Conservation (phyloP, 192 early-diverging fungal species). For the Coemansia sp. region DNA sequence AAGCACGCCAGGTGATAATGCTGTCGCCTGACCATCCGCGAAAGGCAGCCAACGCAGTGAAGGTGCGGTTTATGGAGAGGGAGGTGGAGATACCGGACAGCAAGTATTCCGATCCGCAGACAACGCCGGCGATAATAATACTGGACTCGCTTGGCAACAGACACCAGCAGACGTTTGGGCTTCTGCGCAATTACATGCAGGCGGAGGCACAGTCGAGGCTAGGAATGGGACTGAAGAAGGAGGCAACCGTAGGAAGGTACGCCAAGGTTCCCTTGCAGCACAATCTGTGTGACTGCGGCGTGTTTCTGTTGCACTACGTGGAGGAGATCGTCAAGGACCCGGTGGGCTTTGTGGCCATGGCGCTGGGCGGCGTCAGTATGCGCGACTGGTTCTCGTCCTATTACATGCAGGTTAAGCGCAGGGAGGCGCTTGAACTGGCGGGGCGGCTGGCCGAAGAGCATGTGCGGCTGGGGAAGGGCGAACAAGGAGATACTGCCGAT, state of each 20-base stretch:
- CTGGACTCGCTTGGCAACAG: constrained; percentile 49
- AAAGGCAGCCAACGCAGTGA: constrained; percentile 4
- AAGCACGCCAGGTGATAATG: neutral
- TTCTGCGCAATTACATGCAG: constrained; percentile 55
- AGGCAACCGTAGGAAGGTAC: constrained; percentile 49
- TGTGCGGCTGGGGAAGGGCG: neutral
- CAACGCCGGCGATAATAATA: constrained; percentile 33
- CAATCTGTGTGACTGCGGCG: constrained; percentile 87
- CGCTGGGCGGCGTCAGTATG: constrained; percentile 26
- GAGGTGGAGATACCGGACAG: constrained; percentile 10
- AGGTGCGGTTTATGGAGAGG: constrained; percentile 20
- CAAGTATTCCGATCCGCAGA: constrained; percentile 23
- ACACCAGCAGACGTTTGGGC: constrained; percentile 34
- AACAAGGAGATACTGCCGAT: neutral
- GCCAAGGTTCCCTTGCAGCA: constrained; percentile 73
- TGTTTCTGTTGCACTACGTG: constrained; percentile 79
- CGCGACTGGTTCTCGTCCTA: constrained; percentile 35
- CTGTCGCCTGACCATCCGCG: no score
- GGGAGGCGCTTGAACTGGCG: constrained; percentile 25
- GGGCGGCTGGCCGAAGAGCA: constrained; percentile 22
- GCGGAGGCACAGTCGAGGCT: constrained; percentile 59
- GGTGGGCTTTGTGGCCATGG: constrained; percentile 18
- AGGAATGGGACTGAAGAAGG: constrained; percentile 28
- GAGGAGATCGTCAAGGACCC: constrained; percentile 67
- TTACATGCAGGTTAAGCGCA: constrained; percentile 37